Evolutionary conservation across 1,284 basidiomycete genomes (phyloP).

Genomic region (Moesziomyces antarcticus): DNA sequence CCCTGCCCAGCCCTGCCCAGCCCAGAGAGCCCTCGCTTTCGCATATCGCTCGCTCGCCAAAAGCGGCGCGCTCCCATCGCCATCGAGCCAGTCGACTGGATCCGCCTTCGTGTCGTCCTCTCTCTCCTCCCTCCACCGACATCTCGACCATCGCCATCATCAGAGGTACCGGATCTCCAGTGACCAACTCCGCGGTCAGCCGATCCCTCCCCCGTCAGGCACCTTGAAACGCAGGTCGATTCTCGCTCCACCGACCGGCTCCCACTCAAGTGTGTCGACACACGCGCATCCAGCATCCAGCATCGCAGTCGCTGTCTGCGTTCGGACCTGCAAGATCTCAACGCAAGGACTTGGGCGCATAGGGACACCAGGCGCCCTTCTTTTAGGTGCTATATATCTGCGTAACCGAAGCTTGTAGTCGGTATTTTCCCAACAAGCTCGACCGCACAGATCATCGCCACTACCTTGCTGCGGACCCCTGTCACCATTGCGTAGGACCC

Average conservation of each 20-base stretch:
- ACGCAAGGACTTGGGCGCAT: too few species aligned
- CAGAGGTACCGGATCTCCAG: conserved; percentile 4
- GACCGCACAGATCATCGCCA: conserved; percentile 1
- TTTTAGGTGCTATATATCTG: too few species aligned
- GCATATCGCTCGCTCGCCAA: conserved; percentile 1
- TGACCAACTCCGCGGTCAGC: conserved; percentile 25
- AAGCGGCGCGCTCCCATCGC: conserved; percentile 3
- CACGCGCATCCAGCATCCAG: not conserved
- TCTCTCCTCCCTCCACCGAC: not conserved
- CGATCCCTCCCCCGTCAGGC: conserved; percentile 3
- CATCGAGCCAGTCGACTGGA: conserved; percentile 1
- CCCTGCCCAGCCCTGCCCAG: not conserved
- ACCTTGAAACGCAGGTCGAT: not conserved
- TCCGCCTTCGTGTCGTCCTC: not conserved
- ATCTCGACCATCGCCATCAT: conserved; percentile 10
- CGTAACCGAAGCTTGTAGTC: not conserved
- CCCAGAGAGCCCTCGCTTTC: not conserved
- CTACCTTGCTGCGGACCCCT: not conserved
- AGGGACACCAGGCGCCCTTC: too few species aligned
- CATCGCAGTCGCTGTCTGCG: too few species aligned
- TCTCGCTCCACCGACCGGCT: not conserved
- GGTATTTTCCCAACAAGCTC: too few species aligned
- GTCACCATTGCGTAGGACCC: conserved; percentile 8
- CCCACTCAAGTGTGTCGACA: not conserved
- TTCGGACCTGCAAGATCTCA: too few species aligned